Base-by-base conservation (phyloP, 225 moss, liverwort and hornwort genomes). In the Pseudoscleropodium purum region DNA sequence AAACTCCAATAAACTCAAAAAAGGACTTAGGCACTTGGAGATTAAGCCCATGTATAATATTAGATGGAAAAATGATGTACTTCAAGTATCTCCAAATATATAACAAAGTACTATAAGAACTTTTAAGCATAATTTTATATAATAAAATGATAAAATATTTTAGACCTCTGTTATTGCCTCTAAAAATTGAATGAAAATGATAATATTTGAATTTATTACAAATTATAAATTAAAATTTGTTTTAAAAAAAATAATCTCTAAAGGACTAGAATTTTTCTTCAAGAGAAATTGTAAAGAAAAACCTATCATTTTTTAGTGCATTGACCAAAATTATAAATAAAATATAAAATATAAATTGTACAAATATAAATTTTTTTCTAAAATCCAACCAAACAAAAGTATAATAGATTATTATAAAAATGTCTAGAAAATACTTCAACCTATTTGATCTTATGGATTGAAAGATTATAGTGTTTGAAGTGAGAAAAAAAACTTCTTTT, bases 221-320 rank as follows among this genome's bases (percentile, higher is more conserved):
- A n/a, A 7, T 34, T 18, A 0, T 30, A 15, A 37, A 20, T 34
- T 36, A 16, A 5, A 9, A 34, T 74, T 18, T 3, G 54, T 18
- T 75, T 7, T 31, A 1, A 19, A 31, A 75, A 4, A 33, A 49
- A 7, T 7, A 4, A 49, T 4, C 0, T 2, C 2, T 18, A 2
- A 7, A 47, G 1, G 10, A 31, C 19, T 11, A 74, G 3, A 0
- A 2, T 7, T 75, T 49, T 33, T 12, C 26, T 75, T 49, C 19
- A 49, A 20, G 13, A 75, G 2, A 31, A 6, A 18, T 18, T 47
- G 4, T 45, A 3, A 45, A 23, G 9, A 19, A 20, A 74, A 33
- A 75, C 31, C 7, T 24, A 7, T 0, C 4, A 30, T 37, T 6
- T 10, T 13, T 9, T 33, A 7, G 20, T 49, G 1, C 20, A 33